These are phyloP conservation scores for Beauveria rudraprayagi DNA, from an alignment of 2,329 filamentous ascomycete species.

Conservation along the genomic window DNA sequence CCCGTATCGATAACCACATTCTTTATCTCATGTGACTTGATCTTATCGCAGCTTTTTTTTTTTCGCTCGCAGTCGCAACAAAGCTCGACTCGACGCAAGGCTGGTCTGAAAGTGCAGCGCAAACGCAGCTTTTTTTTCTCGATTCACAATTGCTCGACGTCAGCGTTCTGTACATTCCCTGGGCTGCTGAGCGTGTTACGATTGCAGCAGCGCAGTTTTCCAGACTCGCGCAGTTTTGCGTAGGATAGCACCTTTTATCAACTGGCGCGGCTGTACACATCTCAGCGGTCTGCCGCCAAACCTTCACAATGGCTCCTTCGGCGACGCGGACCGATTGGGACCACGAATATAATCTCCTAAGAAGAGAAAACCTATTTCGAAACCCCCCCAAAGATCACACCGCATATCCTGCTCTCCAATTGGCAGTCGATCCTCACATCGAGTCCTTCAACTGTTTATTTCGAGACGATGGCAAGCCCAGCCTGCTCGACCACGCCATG, in stretches of 20 bases:
- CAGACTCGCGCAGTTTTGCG: background rate
- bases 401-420: constrained; percentile 79
- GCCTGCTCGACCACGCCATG: constrained; percentile 62
- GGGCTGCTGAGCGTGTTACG: background rate
- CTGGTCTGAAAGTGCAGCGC: background rate
- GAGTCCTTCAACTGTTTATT: constrained; percentile 94
- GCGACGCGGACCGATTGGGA: constrained; percentile 68
- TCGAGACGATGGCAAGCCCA: constrained; percentile 52
- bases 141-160: background rate
- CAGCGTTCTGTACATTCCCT: background rate
- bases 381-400: constrained; percentile 81
- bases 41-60: constrained; percentile 13
- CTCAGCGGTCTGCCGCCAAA: background rate
- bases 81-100: background rate
- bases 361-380: constrained; percentile 80
- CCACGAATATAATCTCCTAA: constrained; percentile 75
- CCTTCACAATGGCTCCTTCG: constrained; percentile 42
- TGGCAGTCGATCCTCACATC: constrained; percentile 84
- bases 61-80: background rate
- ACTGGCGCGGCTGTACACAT: background rate
- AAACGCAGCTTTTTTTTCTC: background rate
- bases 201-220: background rate
- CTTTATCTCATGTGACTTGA: constrained; percentile 10
- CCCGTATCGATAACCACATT: constrained; percentile 7
- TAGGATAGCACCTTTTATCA: background rate